phyloP scores from a whole-genome alignment of 2,329 filamentous ascomycete genomes.

The Pseudofabraea citricarpa region DNA sequence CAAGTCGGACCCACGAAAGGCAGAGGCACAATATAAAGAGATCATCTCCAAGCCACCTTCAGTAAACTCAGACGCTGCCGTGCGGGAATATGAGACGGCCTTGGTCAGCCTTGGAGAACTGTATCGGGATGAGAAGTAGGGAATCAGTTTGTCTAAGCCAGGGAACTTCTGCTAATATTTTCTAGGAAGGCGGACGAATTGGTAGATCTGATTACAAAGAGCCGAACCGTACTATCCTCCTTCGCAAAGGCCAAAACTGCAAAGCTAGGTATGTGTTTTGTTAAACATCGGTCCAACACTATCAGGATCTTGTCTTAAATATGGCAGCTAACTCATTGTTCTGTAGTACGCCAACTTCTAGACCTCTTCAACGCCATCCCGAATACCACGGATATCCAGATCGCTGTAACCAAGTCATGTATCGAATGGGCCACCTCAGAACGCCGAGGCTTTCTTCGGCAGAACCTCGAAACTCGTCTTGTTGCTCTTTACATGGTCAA shows the following conservation, averaged over 20 bases:
- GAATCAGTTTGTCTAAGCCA: neutral
- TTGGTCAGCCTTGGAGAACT: conserved; percentile 86
- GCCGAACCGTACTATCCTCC: conserved; percentile 84
- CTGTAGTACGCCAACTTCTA: conserved; percentile 84
- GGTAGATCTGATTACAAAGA: conserved; percentile 84
- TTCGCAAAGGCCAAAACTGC: conserved; percentile 99
- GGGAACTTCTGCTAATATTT: conserved; percentile 23
- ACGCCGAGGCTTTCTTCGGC: conserved; percentile 90
- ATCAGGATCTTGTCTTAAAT: neutral
- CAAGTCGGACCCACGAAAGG: conserved; percentile 76
- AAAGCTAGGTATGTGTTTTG: conserved; percentile 84
- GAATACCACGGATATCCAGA: conserved; percentile 90
- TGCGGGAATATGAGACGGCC: conserved; percentile 87
- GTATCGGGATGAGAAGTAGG: conserved; percentile 82
- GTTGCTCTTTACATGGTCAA: conserved; percentile 95
- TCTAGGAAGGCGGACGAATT: conserved; percentile 74
- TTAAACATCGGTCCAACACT: no score
- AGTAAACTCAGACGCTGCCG: conserved; percentile 75
- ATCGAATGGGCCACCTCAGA: conserved; percentile 98
- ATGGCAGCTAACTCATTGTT: conserved; percentile 1
- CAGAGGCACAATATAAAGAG: conserved; percentile 83
- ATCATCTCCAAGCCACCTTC: conserved; percentile 82
- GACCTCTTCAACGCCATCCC: conserved; percentile 93
- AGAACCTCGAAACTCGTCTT: conserved; percentile 95
- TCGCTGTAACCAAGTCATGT: conserved; percentile 93